Conservation (phyloP, 192 early-diverging fungal species). For the Spinellus fusiger region DNA sequence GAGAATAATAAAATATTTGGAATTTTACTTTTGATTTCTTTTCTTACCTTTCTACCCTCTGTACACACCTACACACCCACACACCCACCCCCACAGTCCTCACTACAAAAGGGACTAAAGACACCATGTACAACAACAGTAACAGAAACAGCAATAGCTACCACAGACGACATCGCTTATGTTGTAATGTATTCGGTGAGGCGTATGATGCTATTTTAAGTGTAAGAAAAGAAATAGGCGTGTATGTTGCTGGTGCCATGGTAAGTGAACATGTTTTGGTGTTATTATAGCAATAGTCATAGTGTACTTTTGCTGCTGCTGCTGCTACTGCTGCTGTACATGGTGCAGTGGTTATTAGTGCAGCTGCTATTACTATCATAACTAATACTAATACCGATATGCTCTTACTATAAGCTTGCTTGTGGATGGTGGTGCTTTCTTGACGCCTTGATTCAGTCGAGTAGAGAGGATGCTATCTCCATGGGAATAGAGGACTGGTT, state of each 20-base stretch:
- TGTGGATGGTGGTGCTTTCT: constrained; percentile 61
- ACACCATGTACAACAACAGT: no score
- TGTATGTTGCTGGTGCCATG: constrained; percentile 17
- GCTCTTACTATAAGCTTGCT: constrained; percentile 41
- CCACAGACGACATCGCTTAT: no score
- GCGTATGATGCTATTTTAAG: no score
- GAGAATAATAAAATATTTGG: no score
- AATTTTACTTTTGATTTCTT: no score
- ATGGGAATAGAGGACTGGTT: constrained; percentile 58
- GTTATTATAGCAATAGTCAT: no score
- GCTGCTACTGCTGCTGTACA: background rate
- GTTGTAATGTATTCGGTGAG: no score
- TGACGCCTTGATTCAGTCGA: constrained; percentile 45
- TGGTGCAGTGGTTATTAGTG: background rate
- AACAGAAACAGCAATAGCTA: no score
- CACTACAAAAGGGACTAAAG: no score
- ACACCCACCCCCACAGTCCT: no score
- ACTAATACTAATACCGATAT: background rate
- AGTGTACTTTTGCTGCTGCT: background rate
- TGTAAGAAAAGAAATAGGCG: constrained; percentile 19
- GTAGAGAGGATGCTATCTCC: constrained; percentile 9
- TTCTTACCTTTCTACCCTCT: no score
- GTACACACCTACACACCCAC: no score
- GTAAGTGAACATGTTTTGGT: constrained; percentile 7
- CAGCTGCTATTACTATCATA: background rate